Conservation (phyloP, 176 grass and related monocot species). For the Elaeis guineensis region DNA sequence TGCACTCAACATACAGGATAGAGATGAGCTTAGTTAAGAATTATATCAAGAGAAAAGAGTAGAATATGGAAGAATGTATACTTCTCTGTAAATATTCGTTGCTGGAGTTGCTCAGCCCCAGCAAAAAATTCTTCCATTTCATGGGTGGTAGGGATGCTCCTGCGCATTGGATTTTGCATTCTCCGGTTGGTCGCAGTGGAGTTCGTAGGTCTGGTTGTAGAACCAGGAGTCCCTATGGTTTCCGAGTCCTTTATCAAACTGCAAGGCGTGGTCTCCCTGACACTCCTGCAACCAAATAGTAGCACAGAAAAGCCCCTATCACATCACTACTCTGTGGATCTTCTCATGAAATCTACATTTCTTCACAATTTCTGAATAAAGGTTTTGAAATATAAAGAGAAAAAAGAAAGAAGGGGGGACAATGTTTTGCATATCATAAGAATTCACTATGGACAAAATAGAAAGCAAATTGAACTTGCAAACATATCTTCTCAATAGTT, state of each 20-base stretch:
- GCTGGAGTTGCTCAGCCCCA: slow-evolving; percentile 39
- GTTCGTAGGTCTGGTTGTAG: slow-evolving; percentile 40
- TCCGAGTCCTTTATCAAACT: slow-evolving; percentile 55
- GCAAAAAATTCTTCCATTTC: slow-evolving; percentile 74
- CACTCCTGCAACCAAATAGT: slow-evolving; percentile 28
- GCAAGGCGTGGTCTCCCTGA: slow-evolving; percentile 62
- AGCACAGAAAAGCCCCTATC: not conserved
- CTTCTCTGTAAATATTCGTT: slow-evolving; percentile 49
- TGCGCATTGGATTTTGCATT: slow-evolving; percentile 11
- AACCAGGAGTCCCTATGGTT: slow-evolving; percentile 48
- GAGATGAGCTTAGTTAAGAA: not conserved
- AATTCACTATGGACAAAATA: too few species aligned
- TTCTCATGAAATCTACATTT: too few species aligned
- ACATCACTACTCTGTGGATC: too few species aligned
- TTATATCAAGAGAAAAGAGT: not conserved
- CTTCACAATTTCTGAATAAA: too few species aligned
- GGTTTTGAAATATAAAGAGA: too few species aligned
- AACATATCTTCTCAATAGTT: too few species aligned
- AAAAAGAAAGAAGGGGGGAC: too few species aligned
- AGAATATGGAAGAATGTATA: slow-evolving; percentile 4
- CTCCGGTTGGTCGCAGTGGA: slow-evolving; percentile 19
- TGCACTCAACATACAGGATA: too few species aligned
- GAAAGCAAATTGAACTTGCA: too few species aligned
- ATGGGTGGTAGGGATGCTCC: slow-evolving; percentile 32
- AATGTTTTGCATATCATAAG: not conserved